Evolutionary conservation across 208 protist genomes (phyloP).

Genomic region (Wallacemonas collosoma): DNA sequence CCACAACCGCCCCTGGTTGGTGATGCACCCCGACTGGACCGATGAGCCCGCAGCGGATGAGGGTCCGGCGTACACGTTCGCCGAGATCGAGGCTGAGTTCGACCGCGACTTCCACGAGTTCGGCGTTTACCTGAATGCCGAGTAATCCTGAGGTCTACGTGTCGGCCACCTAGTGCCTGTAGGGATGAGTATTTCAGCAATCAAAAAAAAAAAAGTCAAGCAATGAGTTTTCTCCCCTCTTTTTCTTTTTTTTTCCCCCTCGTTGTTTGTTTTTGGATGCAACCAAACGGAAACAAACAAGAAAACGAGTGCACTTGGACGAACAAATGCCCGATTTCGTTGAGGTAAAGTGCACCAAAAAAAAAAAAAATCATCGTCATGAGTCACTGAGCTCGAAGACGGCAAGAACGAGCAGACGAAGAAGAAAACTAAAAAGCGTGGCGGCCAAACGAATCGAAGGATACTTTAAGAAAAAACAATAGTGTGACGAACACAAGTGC

Average conservation of each 20-base stretch:
- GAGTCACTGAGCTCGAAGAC: not conserved
- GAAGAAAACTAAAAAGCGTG: not conserved
- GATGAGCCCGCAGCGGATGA: constrained; percentile 90
- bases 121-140: constrained; percentile 87
- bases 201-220: constrained; percentile 13
- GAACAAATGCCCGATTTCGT: too few relatives aligned
- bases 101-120: constrained; percentile 92
- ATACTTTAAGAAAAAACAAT: too few relatives aligned
- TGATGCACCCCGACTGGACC: constrained; percentile 92
- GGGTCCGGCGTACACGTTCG: constrained; percentile 87
- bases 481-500: too few relatives aligned
- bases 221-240: constrained; percentile 21
- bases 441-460: too few relatives aligned
- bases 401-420: not conserved
- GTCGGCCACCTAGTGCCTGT: not conserved
- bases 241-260: constrained; percentile 30
- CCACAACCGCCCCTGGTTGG: constrained; percentile 88
- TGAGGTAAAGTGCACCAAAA: too few relatives aligned
- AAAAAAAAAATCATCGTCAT: too few relatives aligned
- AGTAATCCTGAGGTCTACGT: constrained; percentile 40
- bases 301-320: not conserved
- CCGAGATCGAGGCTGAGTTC: constrained; percentile 91
- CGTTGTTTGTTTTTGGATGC: constrained; percentile 24
- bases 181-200: constrained; percentile 18
- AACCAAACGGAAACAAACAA: not conserved